Evolutionary conservation across 306 rosid genomes (phyloP).

Genomic region (Quercus bicolor): DNA sequence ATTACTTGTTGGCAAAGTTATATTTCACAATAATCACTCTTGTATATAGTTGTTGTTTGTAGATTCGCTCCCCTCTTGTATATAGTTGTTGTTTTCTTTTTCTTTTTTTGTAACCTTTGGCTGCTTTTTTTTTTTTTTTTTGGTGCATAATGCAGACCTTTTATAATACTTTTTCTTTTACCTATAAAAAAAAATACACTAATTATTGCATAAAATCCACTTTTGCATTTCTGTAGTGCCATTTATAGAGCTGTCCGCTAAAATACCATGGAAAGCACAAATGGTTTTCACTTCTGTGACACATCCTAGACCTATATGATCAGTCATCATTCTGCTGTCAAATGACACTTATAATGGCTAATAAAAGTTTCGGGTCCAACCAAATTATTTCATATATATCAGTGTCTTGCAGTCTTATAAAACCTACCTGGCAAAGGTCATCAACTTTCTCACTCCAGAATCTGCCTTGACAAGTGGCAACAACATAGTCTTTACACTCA

Average conservation of each 20-base stretch:
- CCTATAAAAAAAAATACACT: not conserved
- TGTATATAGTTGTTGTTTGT: too few relatives aligned
- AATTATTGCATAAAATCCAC: not conserved
- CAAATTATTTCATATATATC: constrained; percentile 4
- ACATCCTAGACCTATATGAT: not conserved
- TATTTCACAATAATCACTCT: not conserved
- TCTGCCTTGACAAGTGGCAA: constrained; percentile 55
- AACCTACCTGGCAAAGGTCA: constrained; percentile 79
- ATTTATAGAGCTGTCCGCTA: not conserved
- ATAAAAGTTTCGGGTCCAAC: not conserved
- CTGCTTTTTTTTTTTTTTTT: too few relatives aligned
- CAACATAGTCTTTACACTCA: constrained; percentile 84
- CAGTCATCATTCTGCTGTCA: not conserved
- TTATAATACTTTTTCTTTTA: not conserved
- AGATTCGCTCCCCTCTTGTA: too few relatives aligned
- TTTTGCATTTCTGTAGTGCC: not conserved
- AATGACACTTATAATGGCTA: constrained; percentile 4
- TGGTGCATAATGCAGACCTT: too few relatives aligned
- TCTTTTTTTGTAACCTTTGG: too few relatives aligned
- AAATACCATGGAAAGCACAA: not conserved
- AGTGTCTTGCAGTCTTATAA: constrained; percentile 9
- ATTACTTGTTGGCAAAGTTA: not conserved
- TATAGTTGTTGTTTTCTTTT: too few relatives aligned
- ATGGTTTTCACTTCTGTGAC: constrained; percentile 1
- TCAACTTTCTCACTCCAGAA: constrained; percentile 62